Evolutionary conservation across 495 filamentous ascomycete species (phyloP), one percentile per base, ranked within the genome.

Genomic region (Ascobolus immersus): DNA sequence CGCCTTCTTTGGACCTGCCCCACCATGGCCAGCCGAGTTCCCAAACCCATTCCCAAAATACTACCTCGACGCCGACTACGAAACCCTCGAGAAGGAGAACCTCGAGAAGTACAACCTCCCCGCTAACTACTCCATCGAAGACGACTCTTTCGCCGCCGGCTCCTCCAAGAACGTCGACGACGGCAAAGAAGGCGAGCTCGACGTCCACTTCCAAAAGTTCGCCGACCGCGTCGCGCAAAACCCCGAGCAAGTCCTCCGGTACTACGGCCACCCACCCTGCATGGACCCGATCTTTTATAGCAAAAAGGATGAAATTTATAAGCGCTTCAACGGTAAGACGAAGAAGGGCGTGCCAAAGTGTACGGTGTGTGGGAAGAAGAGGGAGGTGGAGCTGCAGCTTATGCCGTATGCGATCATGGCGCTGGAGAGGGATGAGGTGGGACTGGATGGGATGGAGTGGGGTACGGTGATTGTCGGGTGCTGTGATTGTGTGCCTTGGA

Each of bases 381-480:
- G 86, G 33, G 67, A 75, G n/a, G 94, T 94, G 51, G 81, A 91
- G 56, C 57, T 86, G 23, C 86, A 96, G 60, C 53, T 94, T 45
- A 77, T 72, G 44, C 77, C 82, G 34, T 78, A 89, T 51, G 76
- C 80, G 3, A 96, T 96, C 52, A 67, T 62, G 21, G 71, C 86
- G 56, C 57, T 96, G 25, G 86, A 96, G 56, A 71, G 63, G 5
- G 78, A 78, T 12, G 70, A 79, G 36, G 56, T 65, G 40, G 65
- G 67, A 9, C 48, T 91, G 34, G 79, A 84, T 24, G 86, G 89
- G 0, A 93, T 99, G 86, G 86, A 99, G 44, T 99, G 86, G 86
- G 89, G 89, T 0, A 92, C 77, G 10, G 61, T 99, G n/a, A 66
- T 94, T 28, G 50, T 93, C n/a, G 78, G 68, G 0, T 80, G 89